These are phyloP conservation scores for Lyophyllum decastes DNA, from an alignment of 768 basidiomycete species.

Conservation along the genomic window DNA sequence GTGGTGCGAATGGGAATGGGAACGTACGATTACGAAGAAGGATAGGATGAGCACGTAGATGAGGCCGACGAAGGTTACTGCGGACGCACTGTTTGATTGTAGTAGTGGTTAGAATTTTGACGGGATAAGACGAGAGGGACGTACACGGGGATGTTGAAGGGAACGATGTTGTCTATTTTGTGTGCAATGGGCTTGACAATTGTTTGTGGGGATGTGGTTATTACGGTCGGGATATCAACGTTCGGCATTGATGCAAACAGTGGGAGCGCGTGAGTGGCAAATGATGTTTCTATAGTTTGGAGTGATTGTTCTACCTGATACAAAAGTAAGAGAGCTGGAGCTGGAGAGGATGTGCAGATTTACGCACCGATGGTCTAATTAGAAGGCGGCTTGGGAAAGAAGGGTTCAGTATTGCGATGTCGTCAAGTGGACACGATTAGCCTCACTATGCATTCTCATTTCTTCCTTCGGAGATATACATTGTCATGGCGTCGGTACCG, in stretches of 20 bases:
- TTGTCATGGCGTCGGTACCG: slow-evolving; percentile 48
- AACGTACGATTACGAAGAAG: slow-evolving; percentile 34
- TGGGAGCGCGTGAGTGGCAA: slow-evolving; percentile 27
- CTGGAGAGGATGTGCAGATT: background rate
- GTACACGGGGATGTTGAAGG: slow-evolving; percentile 67
- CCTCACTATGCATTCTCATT: slow-evolving; percentile 65
- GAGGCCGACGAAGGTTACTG: slow-evolving; percentile 56
- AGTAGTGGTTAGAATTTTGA: background rate
- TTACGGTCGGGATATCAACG: slow-evolving; percentile 30
- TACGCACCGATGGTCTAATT: slow-evolving; percentile 33
- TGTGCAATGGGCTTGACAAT: slow-evolving; percentile 50
- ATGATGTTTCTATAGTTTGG: slow-evolving; percentile 30
- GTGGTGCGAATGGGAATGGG: background rate
- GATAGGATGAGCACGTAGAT: slow-evolving; percentile 55
- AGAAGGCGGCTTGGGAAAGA: slow-evolving; percentile 25
- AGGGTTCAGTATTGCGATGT: background rate
- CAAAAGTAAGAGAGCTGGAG: background rate
- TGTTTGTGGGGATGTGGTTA: slow-evolving; percentile 51
- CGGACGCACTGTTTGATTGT: slow-evolving; percentile 52
- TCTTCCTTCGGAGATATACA: slow-evolving; percentile 49
- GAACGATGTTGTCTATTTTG: slow-evolving; percentile 49
- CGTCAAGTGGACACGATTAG: background rate
- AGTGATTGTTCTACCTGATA: slow-evolving; percentile 36
- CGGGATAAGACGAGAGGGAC: slow-evolving; percentile 16
- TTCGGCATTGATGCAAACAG: slow-evolving; percentile 10